Base-by-base conservation (phyloP, 2,329 filamentous ascomycete genomes). In the Bipolaris victoriae region DNA sequence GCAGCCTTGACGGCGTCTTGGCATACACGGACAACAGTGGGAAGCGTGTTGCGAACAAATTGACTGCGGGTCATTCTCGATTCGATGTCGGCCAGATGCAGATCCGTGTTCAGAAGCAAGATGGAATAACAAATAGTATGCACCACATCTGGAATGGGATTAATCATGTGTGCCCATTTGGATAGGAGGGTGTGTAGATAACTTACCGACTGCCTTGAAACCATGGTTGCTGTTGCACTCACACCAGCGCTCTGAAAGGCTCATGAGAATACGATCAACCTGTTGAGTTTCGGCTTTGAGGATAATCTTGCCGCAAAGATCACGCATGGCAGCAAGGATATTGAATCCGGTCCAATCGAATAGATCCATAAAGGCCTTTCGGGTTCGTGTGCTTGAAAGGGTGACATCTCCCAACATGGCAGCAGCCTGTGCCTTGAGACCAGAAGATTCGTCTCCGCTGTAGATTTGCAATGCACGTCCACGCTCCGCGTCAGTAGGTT, bases 121-220 rank as follows among this genome's bases (percentile, higher is more conserved):
- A 99, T 87, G 1, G 95, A 97, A 77, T 98, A 99, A 78, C 92
- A 96, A 62, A 98, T 96, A 22, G 93, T 97, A 75, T 99, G 94
- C 16, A 99, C 93, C 46, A 98, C 90, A 79, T 98, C 94, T 90
- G 22, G 37, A 18, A 69, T 7, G 31, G 20, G 33, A 62, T 82
- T 67, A 79, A 77, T 62, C 41, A 10, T 13, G 39, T 44, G 15
- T 13, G 39, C 2, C 40, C 16, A 5, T 43, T 13, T 10, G 7
- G 9, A 18, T 46, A 26, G 6, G 45, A 26, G 6, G 44, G 3
- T 24, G n/a, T 58, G 36, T 11, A 33, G 58, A 31, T n/a, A 35
- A 76, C 87, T 78, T 82, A 93, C 91, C 91, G 65, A 83, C 86
- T 53, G 90, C 87, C 77, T 95, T 97, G 83, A 98, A 99, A 13